Base-by-base conservation (phyloP, 768 basidiomycete genomes). In the Boletellus sp. region DNA sequence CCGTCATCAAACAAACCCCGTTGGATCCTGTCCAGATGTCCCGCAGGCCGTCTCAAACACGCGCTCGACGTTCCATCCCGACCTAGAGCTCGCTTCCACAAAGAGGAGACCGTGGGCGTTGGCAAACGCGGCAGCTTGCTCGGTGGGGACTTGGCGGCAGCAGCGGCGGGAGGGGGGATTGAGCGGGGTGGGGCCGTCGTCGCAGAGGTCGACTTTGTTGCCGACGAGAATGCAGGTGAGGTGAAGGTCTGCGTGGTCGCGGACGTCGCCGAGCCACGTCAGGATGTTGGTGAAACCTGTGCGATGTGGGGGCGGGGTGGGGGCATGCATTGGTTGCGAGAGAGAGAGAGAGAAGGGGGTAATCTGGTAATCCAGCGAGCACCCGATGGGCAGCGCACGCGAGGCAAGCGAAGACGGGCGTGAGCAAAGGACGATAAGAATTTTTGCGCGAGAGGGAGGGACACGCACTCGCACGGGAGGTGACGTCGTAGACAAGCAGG, bases 401-500 rank as follows among this genome's bases (percentile, higher is more conserved):
- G n/a, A n/a, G n/a, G n/a, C n/a, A n/a, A n/a, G n/a, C n/a, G n/a
- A 35, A 37, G 19, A 17, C 39, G 15, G 22, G 28, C 1, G 37
- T 31, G 7, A 22, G 4, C 32, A 23, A n/a, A 22, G 12, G 24
- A 15, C 15, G 4, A 13, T 13, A 38, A 16, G 42, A 22, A n/a
- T n/a, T n/a, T n/a, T n/a, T n/a, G n/a, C n/a, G n/a, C n/a, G n/a
- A n/a, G n/a, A n/a, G n/a, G n/a, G n/a, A n/a, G n/a, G n/a, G 22
- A 23, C 11, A 78, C 88, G 53, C 64, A 91, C 90, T 90, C 57
- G 78, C 77, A 55, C 88, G 78, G 52, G 83, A 83, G 49, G 92
- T 93, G 47, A 94, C 90, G 69, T 94, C 93, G 71, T 94, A 95
- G n/a, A 95, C 93, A 13, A 95, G 74, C 20, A 95, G 64, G 69